phyloP scores from a whole-genome alignment of 1,284 basidiomycete species.

The Microbotryum intermedium region DNA sequence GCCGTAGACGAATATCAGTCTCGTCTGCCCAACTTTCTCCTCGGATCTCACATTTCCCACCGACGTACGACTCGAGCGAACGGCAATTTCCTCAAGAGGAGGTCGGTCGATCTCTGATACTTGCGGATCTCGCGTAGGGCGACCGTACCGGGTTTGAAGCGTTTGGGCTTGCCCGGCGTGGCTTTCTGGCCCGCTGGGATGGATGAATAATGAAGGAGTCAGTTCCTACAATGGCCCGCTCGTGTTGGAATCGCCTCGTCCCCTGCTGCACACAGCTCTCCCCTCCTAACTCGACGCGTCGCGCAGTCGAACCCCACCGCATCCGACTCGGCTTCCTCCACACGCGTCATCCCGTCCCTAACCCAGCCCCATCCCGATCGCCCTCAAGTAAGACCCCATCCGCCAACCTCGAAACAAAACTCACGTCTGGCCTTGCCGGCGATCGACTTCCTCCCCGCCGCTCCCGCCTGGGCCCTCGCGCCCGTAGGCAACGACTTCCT shows the following conservation, averaged over 20 bases:
- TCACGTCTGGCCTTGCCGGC: conserved; percentile 1
- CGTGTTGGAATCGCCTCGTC: not conserved
- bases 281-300: not conserved
- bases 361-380: too few relatives aligned
- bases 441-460: not conserved
- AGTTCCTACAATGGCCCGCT: not conserved
- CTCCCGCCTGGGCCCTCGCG: too few relatives aligned
- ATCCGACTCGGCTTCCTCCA: not conserved
- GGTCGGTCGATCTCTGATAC: conserved; percentile 86
- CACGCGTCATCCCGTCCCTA: not conserved
- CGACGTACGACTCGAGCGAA: conserved; percentile 78
- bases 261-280: not conserved
- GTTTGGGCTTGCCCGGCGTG: conserved; percentile 44
- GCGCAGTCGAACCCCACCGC: too few relatives aligned
- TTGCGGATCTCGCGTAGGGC: conserved; percentile 84
- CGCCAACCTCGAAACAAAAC: not conserved
- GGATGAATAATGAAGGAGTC: too few relatives aligned
- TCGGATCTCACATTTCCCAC: not conserved
- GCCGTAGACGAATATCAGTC: not conserved
- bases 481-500: too few relatives aligned
- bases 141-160: conserved; percentile 74
- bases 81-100: conserved; percentile 75
- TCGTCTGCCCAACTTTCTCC: not conserved
- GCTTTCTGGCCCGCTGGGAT: not conserved
- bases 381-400: not conserved